Base-by-base conservation (phyloP, 1,284 basidiomycete genomes). In the Porphyrellus sp. region DNA sequence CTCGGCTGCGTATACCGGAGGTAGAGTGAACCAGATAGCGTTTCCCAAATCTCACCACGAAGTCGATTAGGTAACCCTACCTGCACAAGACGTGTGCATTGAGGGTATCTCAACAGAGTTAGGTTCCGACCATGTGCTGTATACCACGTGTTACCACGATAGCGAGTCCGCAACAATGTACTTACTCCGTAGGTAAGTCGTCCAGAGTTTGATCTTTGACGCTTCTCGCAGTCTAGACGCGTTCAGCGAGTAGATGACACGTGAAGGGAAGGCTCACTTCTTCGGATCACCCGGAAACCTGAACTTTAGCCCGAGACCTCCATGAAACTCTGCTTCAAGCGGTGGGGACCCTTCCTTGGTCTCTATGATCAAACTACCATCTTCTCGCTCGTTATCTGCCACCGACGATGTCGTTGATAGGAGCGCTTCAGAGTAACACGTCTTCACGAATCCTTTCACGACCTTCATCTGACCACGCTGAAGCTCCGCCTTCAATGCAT, bases 31-130 rank as follows among this genome's bases (percentile, higher is more conserved):
- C 97, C 97, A 8, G 93, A 96, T 25, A 98, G 82, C 1, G 94
- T 89, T 72, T 99, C 97, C 97, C 97, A 99, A 72, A 99, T 89
- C 71, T 99, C 97, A 15, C 97, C 97, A 34, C 97, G 85, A 11
- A 99, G 79, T 21, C 93, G 81, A 64, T 97, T 98, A 0, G 97
- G 97, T 8, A 99, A 78, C 49, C 97, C 97, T 51, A 99, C 97
- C 74, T 98, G 97, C 2, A 99, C 88, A 16, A 99, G 82, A 20
- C 97, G 86, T 35, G 95, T 96, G 69, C 94, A 96, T 69, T 97
- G 91, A 0, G 97, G 97, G 70, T 98, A 99, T 39, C 96, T 88
- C 31, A 99, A 77, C n/a, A 98, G 81, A 27, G 91, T 89, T 12
- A 96, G 77, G 64, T 93, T 93, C 30, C 93, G 89, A 18, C 93